Base-by-base conservation (phyloP, 2,329 filamentous ascomycete species). In the Emmonsia crescens region DNA sequence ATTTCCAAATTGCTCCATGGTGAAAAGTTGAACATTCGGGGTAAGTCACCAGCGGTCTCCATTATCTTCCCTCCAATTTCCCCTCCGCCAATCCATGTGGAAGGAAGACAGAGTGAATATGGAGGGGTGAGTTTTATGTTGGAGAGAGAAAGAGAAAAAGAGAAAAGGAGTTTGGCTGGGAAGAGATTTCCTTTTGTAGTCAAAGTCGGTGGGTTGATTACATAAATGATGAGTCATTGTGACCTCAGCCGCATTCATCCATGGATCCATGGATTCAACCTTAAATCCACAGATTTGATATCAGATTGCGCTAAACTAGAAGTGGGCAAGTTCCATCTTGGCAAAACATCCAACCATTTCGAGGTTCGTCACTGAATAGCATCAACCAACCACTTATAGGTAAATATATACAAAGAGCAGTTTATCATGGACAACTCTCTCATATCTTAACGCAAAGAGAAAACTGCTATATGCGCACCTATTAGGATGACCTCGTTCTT, bases 1-100 rank as follows among this genome's bases (percentile, higher is more conserved):
- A 74, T 77, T 78, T 78, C 77, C 76, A 75, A 75, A 75, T 69
- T 69, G 73, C 69, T 77, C 75, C 76, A 77, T 72, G 68, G 31
- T 65, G 60, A 64, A 72, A 67, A 44, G 31, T 70, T 75, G 73
- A 74, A 71, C 65, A 63, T 73, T 71, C 72, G 76, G 76, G 76
- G 75, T 78, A 78, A 78, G 76, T 71, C 67, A 74, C 72, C 74
- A 72, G 66, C 66, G 62, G 60, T 42, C 66, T 63, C 72, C 66
- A 62, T 70, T 65, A 60, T 64, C 75, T 78, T 60, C 74, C 76
- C 76, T 76, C 68, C 74, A 71, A 70, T 78, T 78, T 78, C 76
- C 76, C 76, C 76, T 78, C 76, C 70, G 70, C 68, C 72, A 69
- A 70, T 72, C 71, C 75, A 73, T 71, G 66, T 63, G 63, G 62